Evolutionary conservation across 176 grass and related monocot species (phyloP), one percentile per base, ranked within the genome.

Genomic region (Eragrostis nindensis): DNA sequence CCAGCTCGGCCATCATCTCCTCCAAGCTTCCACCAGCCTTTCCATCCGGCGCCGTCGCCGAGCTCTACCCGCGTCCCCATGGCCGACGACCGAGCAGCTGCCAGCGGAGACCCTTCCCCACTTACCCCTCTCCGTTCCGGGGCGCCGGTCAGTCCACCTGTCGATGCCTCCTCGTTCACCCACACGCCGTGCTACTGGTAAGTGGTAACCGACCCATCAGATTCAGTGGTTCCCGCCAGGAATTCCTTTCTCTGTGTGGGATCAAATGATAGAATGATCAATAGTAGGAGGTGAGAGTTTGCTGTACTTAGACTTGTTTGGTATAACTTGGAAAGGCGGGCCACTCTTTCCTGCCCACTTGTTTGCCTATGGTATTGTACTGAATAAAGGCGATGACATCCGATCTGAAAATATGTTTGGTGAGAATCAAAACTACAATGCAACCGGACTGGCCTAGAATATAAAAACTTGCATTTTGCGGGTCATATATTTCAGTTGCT

Each of bases 121-220:
- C 3, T 60, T 44, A 11, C 67, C 53, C 70, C 80, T 60, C 24
- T 50, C 38, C 67, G 14, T 68, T 11, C 75, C 3, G 3, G 71
- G 16, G 40, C 7, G 24, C 30, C 18, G 30, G 65, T 56, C 49
- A 39, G 25, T 52, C 39, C 32, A 36, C 29, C 57, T 21, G 5
- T 85, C 63, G 76, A 54, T 17, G 57, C 68, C 10, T 87, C 78
- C 39, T 50, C 87, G 13, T 94, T 94, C 69, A 87, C 53, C 30
- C 89, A 89, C 80, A 94, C 92, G 14, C 87, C 90, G 16, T 87
- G 11, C 83, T 94, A 98, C 87, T 92, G 95, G 95, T 94, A 87
- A 74, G 48, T 15, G 90, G 95, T 94, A 88, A 74, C 55, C 17
- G 26, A 48, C 79, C 54, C 36, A 63, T 26, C 50, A 56, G 75